Conservation (phyloP, 352 stramenopile genomes). For the Pythium angustatum region DNA sequence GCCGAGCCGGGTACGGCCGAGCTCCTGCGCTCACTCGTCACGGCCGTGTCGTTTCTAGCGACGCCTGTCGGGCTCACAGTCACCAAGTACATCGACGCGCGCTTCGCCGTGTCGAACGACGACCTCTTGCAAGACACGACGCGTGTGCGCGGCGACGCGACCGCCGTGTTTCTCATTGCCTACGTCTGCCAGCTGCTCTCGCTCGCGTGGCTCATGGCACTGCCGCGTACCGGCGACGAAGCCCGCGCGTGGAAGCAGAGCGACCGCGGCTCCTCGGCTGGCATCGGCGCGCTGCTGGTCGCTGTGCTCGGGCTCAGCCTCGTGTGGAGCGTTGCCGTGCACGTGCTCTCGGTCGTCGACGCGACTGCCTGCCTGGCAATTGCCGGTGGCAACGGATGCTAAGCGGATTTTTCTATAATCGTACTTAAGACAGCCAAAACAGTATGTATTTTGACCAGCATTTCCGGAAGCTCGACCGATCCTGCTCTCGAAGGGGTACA, state of each 20-base stretch:
- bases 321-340: constrained; percentile 34
- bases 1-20: constrained; percentile 38
- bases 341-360: constrained; percentile 56
- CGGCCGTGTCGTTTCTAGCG: constrained; percentile 49
- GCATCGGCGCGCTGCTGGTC: constrained; percentile 22
- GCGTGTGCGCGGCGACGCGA: constrained; percentile 43
- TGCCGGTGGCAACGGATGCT: constrained; percentile 44
- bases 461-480: constrained; percentile 15
- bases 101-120: constrained; percentile 51
- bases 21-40: constrained; percentile 43
- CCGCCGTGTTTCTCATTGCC: constrained; percentile 51
- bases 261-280: constrained; percentile 31
- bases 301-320: constrained; percentile 29
- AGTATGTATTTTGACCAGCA: constrained; percentile 1
- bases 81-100: constrained; percentile 64
- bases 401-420: constrained; percentile 12
- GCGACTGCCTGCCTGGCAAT: constrained; percentile 49
- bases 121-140: constrained; percentile 52
- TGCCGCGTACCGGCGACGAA: constrained; percentile 43
- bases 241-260: constrained; percentile 33
- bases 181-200: constrained; percentile 54
- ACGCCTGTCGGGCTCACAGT: constrained; percentile 43
- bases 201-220: constrained; percentile 43
- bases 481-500: constrained; percentile 4
- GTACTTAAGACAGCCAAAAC: background rate